phyloP scores from a whole-genome alignment of 208 protist genomes.

The Trypanosoma cruzi region DNA sequence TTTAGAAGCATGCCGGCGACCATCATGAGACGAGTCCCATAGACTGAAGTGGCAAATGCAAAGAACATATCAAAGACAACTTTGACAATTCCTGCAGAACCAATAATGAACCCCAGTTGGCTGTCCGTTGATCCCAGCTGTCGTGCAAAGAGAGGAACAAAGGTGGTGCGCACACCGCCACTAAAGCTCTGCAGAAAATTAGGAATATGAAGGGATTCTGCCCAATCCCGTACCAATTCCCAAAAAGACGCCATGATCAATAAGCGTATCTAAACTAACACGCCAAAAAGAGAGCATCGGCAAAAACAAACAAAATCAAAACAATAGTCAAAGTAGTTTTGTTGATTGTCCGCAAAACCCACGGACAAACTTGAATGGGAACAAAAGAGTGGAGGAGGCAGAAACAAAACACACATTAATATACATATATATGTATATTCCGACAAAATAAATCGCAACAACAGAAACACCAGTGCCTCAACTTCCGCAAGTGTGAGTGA shows the following conservation, averaged over 20 bases:
- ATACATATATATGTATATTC: too few species aligned
- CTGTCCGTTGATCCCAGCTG: constrained; percentile 14
- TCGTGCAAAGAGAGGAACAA: constrained; percentile 20
- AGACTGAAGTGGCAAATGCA: constrained; percentile 11
- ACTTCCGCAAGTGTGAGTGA: neutral
- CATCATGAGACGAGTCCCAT: constrained; percentile 16
- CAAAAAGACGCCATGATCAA: constrained; percentile 4
- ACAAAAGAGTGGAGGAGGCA: too few species aligned
- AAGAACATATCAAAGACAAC: constrained; percentile 13
- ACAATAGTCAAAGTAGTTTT: too few species aligned
- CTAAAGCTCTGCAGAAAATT: constrained; percentile 20
- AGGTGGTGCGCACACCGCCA: constrained; percentile 9
- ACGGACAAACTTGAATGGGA: too few species aligned
- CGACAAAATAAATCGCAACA: constrained; percentile 1
- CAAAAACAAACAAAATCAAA: neutral
- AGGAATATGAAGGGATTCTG: constrained; percentile 16
- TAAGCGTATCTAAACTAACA: neutral
- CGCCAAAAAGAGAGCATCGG: neutral
- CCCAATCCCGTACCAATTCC: constrained; percentile 9
- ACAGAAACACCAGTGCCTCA: neutral
- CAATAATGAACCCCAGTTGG: constrained; percentile 21
- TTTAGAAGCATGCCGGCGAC: constrained; percentile 15
- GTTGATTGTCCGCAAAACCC: too few species aligned
- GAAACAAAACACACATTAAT: too few species aligned
- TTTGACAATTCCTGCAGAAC: constrained; percentile 14